These are phyloP conservation scores for Chrysochromulina tobinii DNA, from an alignment of 78 protist genomes.

Conservation along the genomic window DNA sequence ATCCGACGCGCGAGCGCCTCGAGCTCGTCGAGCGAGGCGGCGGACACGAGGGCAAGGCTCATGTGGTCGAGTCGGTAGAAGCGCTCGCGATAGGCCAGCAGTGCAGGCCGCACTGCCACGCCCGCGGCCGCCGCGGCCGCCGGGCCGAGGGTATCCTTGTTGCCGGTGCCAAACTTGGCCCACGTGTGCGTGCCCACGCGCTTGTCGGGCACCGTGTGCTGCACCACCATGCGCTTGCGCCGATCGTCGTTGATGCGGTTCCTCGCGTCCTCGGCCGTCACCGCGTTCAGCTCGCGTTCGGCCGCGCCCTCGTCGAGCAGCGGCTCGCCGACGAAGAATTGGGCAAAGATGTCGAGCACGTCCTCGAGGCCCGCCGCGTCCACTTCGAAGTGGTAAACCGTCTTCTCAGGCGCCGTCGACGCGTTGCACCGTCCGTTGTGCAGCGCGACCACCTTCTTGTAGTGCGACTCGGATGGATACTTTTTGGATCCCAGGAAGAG, in stretches of 20 bases:
- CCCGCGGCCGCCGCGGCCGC: background rate
- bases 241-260: slow-evolving; percentile 8
- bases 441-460: slow-evolving; percentile 43
- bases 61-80: background rate
- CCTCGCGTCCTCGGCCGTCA: background rate
- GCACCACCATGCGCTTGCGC: background rate
- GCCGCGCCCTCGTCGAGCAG: background rate
- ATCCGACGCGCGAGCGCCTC: background rate
- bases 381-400: background rate
- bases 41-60: background rate
- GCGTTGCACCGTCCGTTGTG: slow-evolving; percentile 79
- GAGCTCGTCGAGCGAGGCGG: background rate
- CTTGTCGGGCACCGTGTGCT: background rate
- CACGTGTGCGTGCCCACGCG: background rate
- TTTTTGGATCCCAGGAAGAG: slow-evolving; percentile 71
- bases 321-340: slow-evolving; percentile 2
- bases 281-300: background rate
- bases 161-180: background rate
- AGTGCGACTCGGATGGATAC: slow-evolving; percentile 62
- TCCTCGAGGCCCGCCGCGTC: background rate
- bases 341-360: background rate
- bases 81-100: background rate
- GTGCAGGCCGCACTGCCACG: background rate
- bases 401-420: slow-evolving; percentile 50
- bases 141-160: background rate